phyloP scores from a whole-genome alignment of 495 filamentous ascomycete species.

The Haplographium delicatum region DNA sequence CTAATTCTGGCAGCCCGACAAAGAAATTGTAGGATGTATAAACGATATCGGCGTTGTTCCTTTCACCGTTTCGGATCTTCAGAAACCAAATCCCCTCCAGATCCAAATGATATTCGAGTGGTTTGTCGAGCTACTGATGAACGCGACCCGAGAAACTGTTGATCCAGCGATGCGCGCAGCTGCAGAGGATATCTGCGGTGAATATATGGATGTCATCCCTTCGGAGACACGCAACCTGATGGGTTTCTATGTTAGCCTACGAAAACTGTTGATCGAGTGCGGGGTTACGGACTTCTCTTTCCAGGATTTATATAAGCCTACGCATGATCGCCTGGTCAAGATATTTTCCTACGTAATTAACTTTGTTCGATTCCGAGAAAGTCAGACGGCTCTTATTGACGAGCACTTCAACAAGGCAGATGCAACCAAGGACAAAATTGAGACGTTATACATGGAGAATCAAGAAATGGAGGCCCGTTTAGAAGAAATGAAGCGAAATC shows the following conservation, averaged over 20 bases:
- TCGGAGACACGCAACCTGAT: conserved; percentile 84
- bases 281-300: conserved; percentile 92
- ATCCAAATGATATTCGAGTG: conserved; percentile 97
- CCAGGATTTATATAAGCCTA: conserved; percentile 81
- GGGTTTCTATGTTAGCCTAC: conserved; percentile 82
- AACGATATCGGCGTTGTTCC: conserved; percentile 90
- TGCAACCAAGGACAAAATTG: conserved; percentile 76
- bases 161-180: conserved; percentile 93
- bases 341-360: conserved; percentile 97
- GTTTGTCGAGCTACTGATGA: conserved; percentile 91
- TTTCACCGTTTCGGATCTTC: conserved; percentile 81
- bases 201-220: conserved; percentile 74
- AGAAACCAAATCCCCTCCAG: conserved; percentile 87
- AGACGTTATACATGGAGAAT: conserved; percentile 79
- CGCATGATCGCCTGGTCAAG: conserved; percentile 77
- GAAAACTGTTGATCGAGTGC: conserved; percentile 75
- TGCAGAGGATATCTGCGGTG: conserved; percentile 75
- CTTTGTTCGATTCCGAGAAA: conserved; percentile 94
- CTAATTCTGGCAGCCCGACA: conserved; percentile 47
- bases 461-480: conserved; percentile 75
- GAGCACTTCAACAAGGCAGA: conserved; percentile 89
- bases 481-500: conserved; percentile 71
- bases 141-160: conserved; percentile 81
- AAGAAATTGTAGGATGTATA: conserved; percentile 93
- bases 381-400: conserved; percentile 77